A percentile compares a stretch with the other conserved stretches of the same genome.
phyloP scores from a whole-genome alignment of 345 rosid genomes.

The Reutealis trisperma region DNA sequence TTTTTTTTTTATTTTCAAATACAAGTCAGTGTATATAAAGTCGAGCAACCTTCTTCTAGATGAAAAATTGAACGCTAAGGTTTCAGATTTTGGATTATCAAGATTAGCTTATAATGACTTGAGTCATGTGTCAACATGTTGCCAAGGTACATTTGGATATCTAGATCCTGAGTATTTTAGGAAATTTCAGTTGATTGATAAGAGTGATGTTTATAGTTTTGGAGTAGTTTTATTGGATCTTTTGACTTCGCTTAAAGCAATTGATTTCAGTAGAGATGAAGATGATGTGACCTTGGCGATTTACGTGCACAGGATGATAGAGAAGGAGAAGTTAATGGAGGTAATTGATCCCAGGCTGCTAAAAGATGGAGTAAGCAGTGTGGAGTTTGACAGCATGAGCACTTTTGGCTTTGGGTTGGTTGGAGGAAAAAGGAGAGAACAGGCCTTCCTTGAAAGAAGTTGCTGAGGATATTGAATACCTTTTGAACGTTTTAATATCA shows the following conservation, averaged over 20 bases:
- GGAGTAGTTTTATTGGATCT: conserved; percentile 56
- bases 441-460: conserved; percentile 70
- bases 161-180: conserved; percentile 51
- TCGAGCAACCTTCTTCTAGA: conserved; percentile 56
- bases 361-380: conserved; percentile 26
- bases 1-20: no score
- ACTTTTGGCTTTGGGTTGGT: conserved; percentile 44
- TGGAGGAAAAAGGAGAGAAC: conserved; percentile 61
- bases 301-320: conserved; percentile 38
- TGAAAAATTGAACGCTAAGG: conserved; percentile 43
- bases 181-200: conserved; percentile 50
- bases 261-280: conserved; percentile 40
- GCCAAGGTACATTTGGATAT: conserved; percentile 57
- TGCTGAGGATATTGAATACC: conserved; percentile 53
- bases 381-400: conserved; percentile 52
- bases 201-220: conserved; percentile 57
- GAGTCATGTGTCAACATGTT: conserved; percentile 54
- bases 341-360: conserved; percentile 27
- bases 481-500: conserved; percentile 9
- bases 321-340: conserved; percentile 44
- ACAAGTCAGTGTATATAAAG: no score
- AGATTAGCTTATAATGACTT: conserved; percentile 43
- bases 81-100: conserved; percentile 56
- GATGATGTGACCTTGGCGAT: conserved; percentile 53
- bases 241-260: conserved; percentile 46